A percentile compares a stretch with the other conserved stretches of the same genome.
Conservation (phyloP, 78 protist species). For the Cavenderia fasciculata region DNA sequence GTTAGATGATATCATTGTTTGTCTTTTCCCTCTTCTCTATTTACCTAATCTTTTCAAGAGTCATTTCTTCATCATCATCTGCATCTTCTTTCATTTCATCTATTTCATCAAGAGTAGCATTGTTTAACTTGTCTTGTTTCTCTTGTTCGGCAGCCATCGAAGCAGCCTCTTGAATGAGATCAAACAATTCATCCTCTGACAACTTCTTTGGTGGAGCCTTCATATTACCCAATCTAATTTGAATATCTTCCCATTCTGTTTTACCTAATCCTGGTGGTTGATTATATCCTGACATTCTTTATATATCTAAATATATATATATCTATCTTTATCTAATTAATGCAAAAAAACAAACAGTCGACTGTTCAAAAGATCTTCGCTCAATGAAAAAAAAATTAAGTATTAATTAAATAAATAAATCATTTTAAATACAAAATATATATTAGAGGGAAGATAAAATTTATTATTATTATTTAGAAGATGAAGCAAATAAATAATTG, state of each 20-base stretch:
- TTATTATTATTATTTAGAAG: too few relatives aligned
- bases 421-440: too few relatives aligned
- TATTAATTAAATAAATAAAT: too few relatives aligned
- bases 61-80: constrained; percentile 65
- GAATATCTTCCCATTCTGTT: constrained; percentile 82
- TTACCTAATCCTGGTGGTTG: constrained; percentile 34
- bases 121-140: constrained; percentile 54
- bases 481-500: too few relatives aligned
- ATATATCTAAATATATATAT: not conserved
- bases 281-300: not conserved
- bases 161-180: constrained; percentile 68
- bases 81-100: constrained; percentile 69
- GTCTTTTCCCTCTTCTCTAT: not conserved
- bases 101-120: constrained; percentile 50
- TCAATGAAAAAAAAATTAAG: too few relatives aligned
- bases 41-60: constrained; percentile 46
- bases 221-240: constrained; percentile 71
- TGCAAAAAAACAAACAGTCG: too few relatives aligned
- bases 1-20: not conserved
- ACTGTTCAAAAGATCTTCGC: too few relatives aligned
- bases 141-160: constrained; percentile 15
- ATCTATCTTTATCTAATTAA: not conserved
- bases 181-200: constrained; percentile 65
- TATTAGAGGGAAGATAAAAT: too few relatives aligned
- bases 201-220: constrained; percentile 59